These are phyloP conservation scores for Albophoma yamanashiensis DNA, from an alignment of 2,329 filamentous ascomycete genomes.

Conservation along the genomic window DNA sequence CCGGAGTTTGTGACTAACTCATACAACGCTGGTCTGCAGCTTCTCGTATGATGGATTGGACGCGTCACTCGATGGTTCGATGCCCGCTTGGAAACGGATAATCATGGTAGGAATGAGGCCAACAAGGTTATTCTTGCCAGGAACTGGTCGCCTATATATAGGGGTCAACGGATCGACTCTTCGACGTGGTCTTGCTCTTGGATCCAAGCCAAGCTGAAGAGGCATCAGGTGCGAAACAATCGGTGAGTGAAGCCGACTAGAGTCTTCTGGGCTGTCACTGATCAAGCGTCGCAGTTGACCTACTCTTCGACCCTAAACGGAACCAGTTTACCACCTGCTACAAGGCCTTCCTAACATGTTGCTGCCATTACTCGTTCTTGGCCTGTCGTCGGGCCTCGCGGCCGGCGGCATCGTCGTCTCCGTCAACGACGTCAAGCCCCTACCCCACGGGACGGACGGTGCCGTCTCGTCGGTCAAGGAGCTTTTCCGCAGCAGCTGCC, in stretches of 20 bases:
- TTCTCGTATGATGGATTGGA: background rate
- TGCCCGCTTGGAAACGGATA: background rate
- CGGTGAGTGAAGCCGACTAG: background rate
- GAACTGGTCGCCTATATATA: background rate
- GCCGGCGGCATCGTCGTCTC: conserved; percentile 13
- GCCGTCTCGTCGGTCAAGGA: conserved; percentile 16
- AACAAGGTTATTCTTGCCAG: background rate
- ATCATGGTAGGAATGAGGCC: background rate
- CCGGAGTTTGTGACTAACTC: background rate
- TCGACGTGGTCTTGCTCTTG: background rate
- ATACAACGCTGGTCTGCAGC: background rate
- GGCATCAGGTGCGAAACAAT: background rate
- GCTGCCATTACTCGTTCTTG: conserved; percentile 3
- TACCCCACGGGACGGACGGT: conserved; percentile 11
- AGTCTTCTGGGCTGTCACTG: background rate
- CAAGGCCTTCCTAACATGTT: background rate
- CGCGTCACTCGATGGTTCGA: background rate
- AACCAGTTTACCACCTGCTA: background rate
- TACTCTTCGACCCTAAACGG: background rate
- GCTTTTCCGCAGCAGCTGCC: conserved; percentile 20
- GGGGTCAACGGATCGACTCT: background rate
- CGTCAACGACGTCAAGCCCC: conserved; percentile 14
- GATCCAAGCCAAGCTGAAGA: background rate
- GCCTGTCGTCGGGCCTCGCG: conserved; percentile 5
- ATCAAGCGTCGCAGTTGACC: background rate